Base-by-base conservation (phyloP, 1,284 basidiomycete species). In the Sporisorium iseilematis-ciliati region DNA sequence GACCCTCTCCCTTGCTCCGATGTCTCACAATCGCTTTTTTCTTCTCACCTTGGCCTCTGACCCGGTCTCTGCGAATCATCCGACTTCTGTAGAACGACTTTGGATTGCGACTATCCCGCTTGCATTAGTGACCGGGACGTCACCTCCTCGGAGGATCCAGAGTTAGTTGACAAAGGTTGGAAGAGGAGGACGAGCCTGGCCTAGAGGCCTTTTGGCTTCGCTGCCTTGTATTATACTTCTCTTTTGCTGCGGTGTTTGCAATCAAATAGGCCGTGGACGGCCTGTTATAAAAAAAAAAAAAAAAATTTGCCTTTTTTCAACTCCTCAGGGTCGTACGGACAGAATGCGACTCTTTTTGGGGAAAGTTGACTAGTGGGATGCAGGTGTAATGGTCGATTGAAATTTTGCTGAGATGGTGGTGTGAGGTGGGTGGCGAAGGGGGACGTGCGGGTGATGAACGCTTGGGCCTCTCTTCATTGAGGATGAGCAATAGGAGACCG, bases 261-360 rank as follows among this genome's bases (percentile, higher is more conserved):
- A 29, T 49, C 46, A 49, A 55, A 31, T 56, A 56, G 54, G 54
- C 54, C 42, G 8, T 56, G 7, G 26, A 33, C 29, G 54, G 54
- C 54, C 54, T 56, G 54, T 26, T 45, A 55, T 51, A 51, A 33
- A 45, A 35, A 55, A 45, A 21, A 55, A 55, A 45, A 45, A 55
- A 55, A 35, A n/a, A n/a, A n/a, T 25, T 31, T 8, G 29, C 4
- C 29, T 31, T 31, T 31, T 31, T 31, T 31, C 5, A 31, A 31
- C 29, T 31, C 29, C 29, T 31, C 5, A 31, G 29, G 29, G 29
- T 31, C 29, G 14, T 3, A 40, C 11, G 16, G 14, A 40, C 7
- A 40, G 18, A 14, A 12, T 26, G 23, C 21, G 46, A 7, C 56
- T 5, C 50, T 42, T 50, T 58, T 50, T 26, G 23, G 25, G 29